Evolutionary conservation across 2,329 filamentous ascomycete species (phyloP), one percentile per base, ranked within the genome.

Genomic region (Colletotrichum siamense): DNA sequence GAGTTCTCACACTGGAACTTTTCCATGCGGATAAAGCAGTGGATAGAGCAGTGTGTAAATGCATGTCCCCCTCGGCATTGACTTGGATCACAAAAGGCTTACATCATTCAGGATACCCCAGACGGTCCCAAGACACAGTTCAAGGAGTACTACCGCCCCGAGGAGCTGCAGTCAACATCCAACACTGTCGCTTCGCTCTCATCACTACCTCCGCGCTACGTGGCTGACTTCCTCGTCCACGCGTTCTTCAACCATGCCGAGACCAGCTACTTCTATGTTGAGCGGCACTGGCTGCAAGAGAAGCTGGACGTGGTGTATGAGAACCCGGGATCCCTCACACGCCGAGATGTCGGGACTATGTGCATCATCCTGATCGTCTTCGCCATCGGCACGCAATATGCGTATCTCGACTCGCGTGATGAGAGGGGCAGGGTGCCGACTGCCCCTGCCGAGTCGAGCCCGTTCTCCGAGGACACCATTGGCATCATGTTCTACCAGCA

Each of bases 401-500:
- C 87, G 3, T 87, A 89, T 69, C 83, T 90, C 22, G 87, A 88
- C 65, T 81, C 81, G 4, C 78, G 79, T 57, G 67, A 79, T 66
- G 77, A 78, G 36, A 77, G 78, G 18, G 70, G 70, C 16, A 52
- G 73, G 16, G 69, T 71, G 2, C 73, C 73, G 7, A 76, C 24
- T 32, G 73, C 73, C 3, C 39, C 82, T 77, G 61, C 79, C 75
- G 30, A 77, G 64, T 75, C 66, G 12, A 67, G 59, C 39, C 76
- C 71, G 13, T 84, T 84, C 52, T 88, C 88, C 0, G 89, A 91
- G 75, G 88, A 91, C 70, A 88, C 89, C 28, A 86, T 91, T 2
- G 90, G 90, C 5, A 83, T 90, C 8, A 88, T 88, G 28, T 91
- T 92, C 76, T 92, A 92, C 77, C 88, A 91, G 70, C 88, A 89